phyloP scores from a whole-genome alignment of 1,139 yeast genomes.

The Debaryomycetaceae sp. region DNA sequence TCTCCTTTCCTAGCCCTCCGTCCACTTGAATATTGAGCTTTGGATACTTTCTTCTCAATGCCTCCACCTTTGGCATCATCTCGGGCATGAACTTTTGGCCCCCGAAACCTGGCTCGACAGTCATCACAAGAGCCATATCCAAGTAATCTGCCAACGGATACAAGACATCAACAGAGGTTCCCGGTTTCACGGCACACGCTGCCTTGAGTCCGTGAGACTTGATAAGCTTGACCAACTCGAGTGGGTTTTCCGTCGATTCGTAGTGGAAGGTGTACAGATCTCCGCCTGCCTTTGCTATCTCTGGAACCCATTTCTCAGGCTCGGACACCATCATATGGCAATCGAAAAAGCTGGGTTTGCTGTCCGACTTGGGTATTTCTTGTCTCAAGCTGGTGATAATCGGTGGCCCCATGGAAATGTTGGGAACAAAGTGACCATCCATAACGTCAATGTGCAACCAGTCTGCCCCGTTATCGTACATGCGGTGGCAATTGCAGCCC shows the following conservation, averaged over 20 bases:
- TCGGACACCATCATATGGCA: slow-evolving; percentile 98
- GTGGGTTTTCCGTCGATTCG: slow-evolving; percentile 86
- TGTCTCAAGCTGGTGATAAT: slow-evolving; percentile 76
- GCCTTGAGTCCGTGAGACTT: slow-evolving; percentile 83
- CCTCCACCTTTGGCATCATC: slow-evolving; percentile 94
- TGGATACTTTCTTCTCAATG: slow-evolving; percentile 71
- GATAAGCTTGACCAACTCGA: slow-evolving; percentile 70
- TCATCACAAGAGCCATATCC: slow-evolving; percentile 95
- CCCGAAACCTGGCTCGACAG: slow-evolving; percentile 98
- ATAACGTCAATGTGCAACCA: slow-evolving; percentile 98
- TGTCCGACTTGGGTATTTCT: slow-evolving; percentile 58
- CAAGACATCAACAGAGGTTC: slow-evolving; percentile 82
- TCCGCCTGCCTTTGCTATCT: slow-evolving; percentile 92
- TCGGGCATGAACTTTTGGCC: slow-evolving; percentile 95
- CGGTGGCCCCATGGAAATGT: slow-evolving; percentile 91
- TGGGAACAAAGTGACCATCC: slow-evolving; percentile 99
- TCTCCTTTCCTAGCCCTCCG: slow-evolving; percentile 90
- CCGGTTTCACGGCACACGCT: slow-evolving; percentile 93
- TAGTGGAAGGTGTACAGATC: slow-evolving; percentile 95
- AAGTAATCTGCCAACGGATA: slow-evolving; percentile 71
- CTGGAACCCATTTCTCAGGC: slow-evolving; percentile 94
- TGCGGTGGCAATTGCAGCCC: slow-evolving; percentile 81
- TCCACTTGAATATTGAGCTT: slow-evolving; percentile 88
- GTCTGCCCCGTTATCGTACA: slow-evolving; percentile 74
- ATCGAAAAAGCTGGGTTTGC: slow-evolving; percentile 71